Evolutionary conservation across 2,329 filamentous ascomycete species (phyloP), one percentile per base, ranked within the genome.

Genomic region (Drechslerella coelobrocha): DNA sequence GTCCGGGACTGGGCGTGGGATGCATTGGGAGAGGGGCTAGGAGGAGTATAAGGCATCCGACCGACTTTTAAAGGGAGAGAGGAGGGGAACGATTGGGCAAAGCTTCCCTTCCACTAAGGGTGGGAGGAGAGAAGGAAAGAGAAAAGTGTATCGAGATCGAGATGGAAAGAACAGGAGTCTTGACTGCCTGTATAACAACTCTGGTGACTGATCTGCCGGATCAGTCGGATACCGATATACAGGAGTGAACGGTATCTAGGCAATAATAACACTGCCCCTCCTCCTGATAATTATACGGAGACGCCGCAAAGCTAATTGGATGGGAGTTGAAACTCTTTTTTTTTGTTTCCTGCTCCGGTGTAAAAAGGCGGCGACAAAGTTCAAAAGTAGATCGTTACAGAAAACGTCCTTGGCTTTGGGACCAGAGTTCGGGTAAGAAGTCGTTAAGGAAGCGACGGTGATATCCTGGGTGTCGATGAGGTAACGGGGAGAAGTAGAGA

Each of bases 31-130:
- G 81, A 78, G 21, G 76, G 77, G 52, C 79, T 79, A 62, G 90
- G 90, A 72, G 90, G 90, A 80, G 90, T 94, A 83, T 94, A 94
- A 86, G 90, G 90, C 90, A 94, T 94, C 66, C 66, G 66, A 71
- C 66, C 59, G 66, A 37, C 65, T 61, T 23, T 53, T 52, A 10
- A 23, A 52, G 19, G 19, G 43, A 23, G 27, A 59, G 48, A 23
- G 26, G 26, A 37, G 55, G 24, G 12, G 54, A 48, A 60, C 39
- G 61, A 31, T 23, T 23, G 45, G 43, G 24, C 23, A 12, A 51
- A 24, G 56, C 45, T 66, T 61, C 62, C 62, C 62, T 60, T 68
- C 55, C 29, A 27, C n/a, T 54, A 48, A 12, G 27, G 29, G 23
- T 24, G 21, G 31, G 17, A 43, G 19, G 26, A n/a, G 21, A 24